Evolutionary conservation across 2,329 filamentous ascomycete species (phyloP).

Genomic region (Xylaria sp.): DNA sequence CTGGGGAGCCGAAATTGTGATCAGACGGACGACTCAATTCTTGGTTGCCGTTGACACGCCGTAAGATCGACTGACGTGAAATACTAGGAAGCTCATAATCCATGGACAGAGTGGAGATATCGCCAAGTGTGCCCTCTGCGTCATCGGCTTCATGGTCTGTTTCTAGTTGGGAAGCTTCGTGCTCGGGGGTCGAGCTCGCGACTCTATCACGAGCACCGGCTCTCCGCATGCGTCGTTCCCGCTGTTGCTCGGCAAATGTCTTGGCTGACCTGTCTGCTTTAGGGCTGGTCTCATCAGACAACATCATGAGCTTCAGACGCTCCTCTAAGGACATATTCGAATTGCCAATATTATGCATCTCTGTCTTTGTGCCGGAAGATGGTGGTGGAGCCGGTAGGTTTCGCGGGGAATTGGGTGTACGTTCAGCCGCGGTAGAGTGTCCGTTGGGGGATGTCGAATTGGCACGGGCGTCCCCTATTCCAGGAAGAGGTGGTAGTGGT

Average conservation of each 20-base stretch:
- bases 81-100: conserved; percentile 80
- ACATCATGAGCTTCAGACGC: conserved; percentile 87
- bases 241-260: conserved; percentile 71
- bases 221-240: conserved; percentile 75
- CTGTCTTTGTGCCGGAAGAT: conserved; percentile 75
- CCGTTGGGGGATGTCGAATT: conserved; percentile 69
- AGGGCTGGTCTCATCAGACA: conserved; percentile 68
- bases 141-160: conserved; percentile 64
- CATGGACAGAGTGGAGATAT: conserved; percentile 65
- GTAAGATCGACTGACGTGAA: conserved; percentile 91
- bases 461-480: conserved; percentile 57
- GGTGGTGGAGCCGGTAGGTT: conserved; percentile 79
- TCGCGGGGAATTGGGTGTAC: conserved; percentile 72
- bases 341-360: conserved; percentile 79
- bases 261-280: conserved; percentile 52
- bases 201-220: conserved; percentile 62
- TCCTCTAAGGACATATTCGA: conserved; percentile 87
- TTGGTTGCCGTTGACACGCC: conserved; percentile 78
- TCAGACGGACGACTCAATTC: conserved; percentile 67
- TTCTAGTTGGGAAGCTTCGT: conserved; percentile 51
- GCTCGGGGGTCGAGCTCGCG: conserved; percentile 57
- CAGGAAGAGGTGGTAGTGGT: conserved; percentile 87
- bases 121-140: conserved; percentile 68
- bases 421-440: conserved; percentile 77
- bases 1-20: conserved; percentile 71